These are phyloP conservation scores for Trichocladium uniseriatum DNA, from an alignment of 495 filamentous ascomycete genomes.

Conservation along the genomic window DNA sequence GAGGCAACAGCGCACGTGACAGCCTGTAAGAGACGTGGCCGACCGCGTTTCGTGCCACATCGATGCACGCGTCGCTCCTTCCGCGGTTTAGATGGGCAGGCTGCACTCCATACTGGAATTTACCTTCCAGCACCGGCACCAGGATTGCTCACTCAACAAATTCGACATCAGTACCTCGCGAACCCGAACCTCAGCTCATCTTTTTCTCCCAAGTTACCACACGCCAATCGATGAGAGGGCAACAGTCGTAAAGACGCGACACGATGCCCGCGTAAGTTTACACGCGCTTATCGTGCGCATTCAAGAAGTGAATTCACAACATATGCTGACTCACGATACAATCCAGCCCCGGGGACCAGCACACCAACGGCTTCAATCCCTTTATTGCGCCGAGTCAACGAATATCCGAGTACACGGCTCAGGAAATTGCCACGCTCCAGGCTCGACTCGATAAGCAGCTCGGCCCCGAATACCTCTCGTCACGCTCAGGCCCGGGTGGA, in stretches of 20 bases:
- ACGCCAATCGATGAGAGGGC: constrained; percentile 2
- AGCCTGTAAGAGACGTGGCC: constrained; percentile 15
- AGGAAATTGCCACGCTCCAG: constrained; percentile 82
- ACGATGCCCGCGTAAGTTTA: constrained; percentile 39
- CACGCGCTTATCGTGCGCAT: background rate
- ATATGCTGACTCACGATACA: constrained; percentile 11
- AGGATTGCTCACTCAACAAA: too few relatives aligned
- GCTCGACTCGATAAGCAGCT: constrained; percentile 80
- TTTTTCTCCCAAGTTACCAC: background rate
- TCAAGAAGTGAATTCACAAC: background rate
- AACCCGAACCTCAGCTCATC: too few relatives aligned
- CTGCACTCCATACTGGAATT: too few relatives aligned
- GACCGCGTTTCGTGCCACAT: background rate
- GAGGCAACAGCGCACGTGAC: constrained; percentile 19
- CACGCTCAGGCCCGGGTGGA: constrained; percentile 68
- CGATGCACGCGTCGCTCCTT: background rate
- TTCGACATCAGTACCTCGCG: too few relatives aligned
- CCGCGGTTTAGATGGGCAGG: too few relatives aligned
- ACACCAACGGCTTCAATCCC: constrained; percentile 55
- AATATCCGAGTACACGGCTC: constrained; percentile 73
- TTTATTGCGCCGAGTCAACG: constrained; percentile 62
- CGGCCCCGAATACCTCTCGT: constrained; percentile 93
- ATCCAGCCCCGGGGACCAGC: constrained; percentile 71
- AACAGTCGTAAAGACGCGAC: background rate
- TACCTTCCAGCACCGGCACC: too few relatives aligned